Base-by-base conservation (phyloP, 2,329 filamentous ascomycete genomes). In the Berkeleyomyces rouxiae region DNA sequence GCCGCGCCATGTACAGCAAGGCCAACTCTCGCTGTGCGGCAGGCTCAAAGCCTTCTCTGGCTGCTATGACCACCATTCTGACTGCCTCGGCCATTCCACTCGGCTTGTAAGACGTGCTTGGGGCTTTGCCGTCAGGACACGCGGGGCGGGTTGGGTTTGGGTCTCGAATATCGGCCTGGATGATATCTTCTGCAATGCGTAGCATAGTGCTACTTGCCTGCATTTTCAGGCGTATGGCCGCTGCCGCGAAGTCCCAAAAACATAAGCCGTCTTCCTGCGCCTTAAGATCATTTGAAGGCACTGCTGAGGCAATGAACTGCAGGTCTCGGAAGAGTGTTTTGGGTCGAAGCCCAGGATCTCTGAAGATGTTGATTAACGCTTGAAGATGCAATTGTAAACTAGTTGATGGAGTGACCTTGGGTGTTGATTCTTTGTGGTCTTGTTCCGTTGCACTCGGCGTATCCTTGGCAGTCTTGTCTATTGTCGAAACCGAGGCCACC, bases 21-120 rank as follows among this genome's bases (percentile, higher is more conserved):
- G 88, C 93, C 13, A 99, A 80, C 74, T 99, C 93, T 59, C 93
- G 85, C 75, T 97, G 91, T 4, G 92, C 91, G 10, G 88, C 87
- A 0, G 90, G 81, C 65, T 91, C 84, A 55, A 72, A 72, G 46
- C 92, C 91, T 74, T 99, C 93, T 71, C 91, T 93, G 13, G 93
- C 93, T 1, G 91, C 92, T 70, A 96, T 93, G 66, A 89, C 87
- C 79, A 89, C 90, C 84, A 97, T 93, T 67, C 82, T 83, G 2
- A 88, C 91, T 0, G 90, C 92, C 70, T 96, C 90, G 51, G 83
- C 79, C 70, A 93, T 82, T 63, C 81, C 83, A 72, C 89, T 85
- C 63, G 84, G 79, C 2, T 82, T 75, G 0, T 79, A 74, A 9
- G 13, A 13, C 3, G 33, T 7, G 11, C 9, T 11, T 4, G n/a